Evolutionary conservation across 2,329 filamentous ascomycete genomes (phyloP).

Genomic region (Grosmannia huntii): DNA sequence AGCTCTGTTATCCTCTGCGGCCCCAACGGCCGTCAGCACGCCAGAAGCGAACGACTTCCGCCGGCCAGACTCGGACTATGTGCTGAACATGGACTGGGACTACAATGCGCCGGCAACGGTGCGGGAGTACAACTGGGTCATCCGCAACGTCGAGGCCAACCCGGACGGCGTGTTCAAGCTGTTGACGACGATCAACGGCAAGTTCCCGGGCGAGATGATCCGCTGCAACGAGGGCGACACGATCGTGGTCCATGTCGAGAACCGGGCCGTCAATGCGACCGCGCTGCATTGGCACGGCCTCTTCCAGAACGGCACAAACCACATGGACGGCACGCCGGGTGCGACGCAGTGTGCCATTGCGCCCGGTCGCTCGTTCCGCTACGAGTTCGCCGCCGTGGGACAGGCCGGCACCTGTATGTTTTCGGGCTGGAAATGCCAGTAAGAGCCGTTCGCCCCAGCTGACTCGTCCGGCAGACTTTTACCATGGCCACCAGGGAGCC

Average conservation of each 20-base stretch:
- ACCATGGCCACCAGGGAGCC: slow-evolving; percentile 55
- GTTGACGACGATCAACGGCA: slow-evolving; percentile 56
- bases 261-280: slow-evolving; percentile 48
- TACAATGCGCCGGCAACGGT: slow-evolving; percentile 32
- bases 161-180: slow-evolving; percentile 56
- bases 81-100: slow-evolving; percentile 45
- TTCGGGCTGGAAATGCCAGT: too few relatives aligned
- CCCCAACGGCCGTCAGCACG: slow-evolving; percentile 42
- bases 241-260: slow-evolving; percentile 53
- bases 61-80: slow-evolving; percentile 33
- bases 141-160: slow-evolving; percentile 47
- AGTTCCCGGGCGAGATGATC: slow-evolving; percentile 62
- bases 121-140: slow-evolving; percentile 48
- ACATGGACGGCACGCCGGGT: slow-evolving; percentile 53
- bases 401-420: slow-evolving; percentile 24
- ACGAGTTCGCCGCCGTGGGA: slow-evolving; percentile 21
- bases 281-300: slow-evolving; percentile 59
- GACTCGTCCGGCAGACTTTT: slow-evolving; percentile 44
- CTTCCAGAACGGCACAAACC: slow-evolving; percentile 62
- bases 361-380: slow-evolving; percentile 43
- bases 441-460: not conserved
- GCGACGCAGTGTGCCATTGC: slow-evolving; percentile 49
- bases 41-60: slow-evolving; percentile 33
- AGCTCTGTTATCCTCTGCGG: slow-evolving; percentile 42
- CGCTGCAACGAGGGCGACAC: slow-evolving; percentile 63